Evolutionary conservation across 768 basidiomycete genomes (phyloP), one percentile per base, ranked within the genome.

Genomic region (Auricularia auricula-judae): DNA sequence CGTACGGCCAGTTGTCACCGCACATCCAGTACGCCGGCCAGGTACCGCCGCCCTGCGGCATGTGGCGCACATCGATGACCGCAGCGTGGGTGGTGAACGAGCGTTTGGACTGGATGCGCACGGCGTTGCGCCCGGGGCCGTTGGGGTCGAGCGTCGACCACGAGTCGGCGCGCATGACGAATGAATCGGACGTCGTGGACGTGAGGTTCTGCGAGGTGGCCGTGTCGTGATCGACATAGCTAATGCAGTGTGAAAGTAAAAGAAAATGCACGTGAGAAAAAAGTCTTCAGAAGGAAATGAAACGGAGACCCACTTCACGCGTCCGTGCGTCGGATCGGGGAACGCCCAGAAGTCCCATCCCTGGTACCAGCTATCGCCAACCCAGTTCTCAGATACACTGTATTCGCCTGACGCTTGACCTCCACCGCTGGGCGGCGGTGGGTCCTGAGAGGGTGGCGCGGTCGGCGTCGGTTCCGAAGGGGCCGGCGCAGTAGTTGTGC

Each of bases 131-230:
- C 3, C 86, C 86, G 36, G 82, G 75, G 1, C 82, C 84, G 62
- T 72, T 75, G 2, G 82, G 43, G 66, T 70, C 73, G 21, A 87
- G 75, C 10, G 67, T 70, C 1, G 79, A 83, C 14, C 14, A 35
- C 36, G 75, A 82, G 71, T 87, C 86, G 7, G 82, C 80, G 36
- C 86, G 81, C 59, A 87, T 72, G 65, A 85, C 75, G 70, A 86
- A 83, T 59, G 76, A 76, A 68, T 82, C 76, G 14, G 77, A 79
- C 14, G 77, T 78, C 2, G 85, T 76, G 65, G 75, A 86, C 3
- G 85, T 86, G 61, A 90, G 71, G 68, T 88, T 86, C 61, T 79
- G 71, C 12, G 75, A 72, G 29, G 75, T 65, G 0, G 88, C 86
- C 0, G 83, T 84, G 2, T 72, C 71, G 63, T 79, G 72, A 65